Base-by-base conservation (phyloP, 2,329 filamentous ascomycete species). In the Xylariales sp. region DNA sequence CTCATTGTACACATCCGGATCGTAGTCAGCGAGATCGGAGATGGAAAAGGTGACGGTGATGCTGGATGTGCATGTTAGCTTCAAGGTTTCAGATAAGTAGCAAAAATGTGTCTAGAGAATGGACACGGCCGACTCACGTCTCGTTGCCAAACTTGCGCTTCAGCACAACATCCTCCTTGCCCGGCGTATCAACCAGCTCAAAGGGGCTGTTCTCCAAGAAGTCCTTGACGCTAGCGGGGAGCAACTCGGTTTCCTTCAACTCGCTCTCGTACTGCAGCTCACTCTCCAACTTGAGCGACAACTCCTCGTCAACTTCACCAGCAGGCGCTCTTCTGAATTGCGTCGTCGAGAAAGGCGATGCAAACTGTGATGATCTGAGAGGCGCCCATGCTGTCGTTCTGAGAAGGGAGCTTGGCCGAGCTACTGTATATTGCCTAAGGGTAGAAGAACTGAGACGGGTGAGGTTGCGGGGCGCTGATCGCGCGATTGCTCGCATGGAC, bases 181-280 rank as follows among this genome's bases (percentile, higher is more conserved):
- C 93, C 20, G 84, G 74, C 22, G 75, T 80, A 65, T 98, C 93
- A 57, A 87, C 73, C 47, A 93, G 76, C 74, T 91, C 75, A 66
- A 89, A 98, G 29, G 84, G 78, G 59, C 84, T 83, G 69, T 88
- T 91, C 60, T 91, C 82, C 35, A 96, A 69, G 67, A 94, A 96
- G 63, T 93, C 87, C 69, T 88, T 84, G 64, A 96, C 78, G 62
- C 83, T 86, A 49, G 81, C 75, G 29, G 88, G 84, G 51, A 86
- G 68, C 50, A 86, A 78, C 57, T 87, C 80, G 47, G 78, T 74
- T 51, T 83, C 75, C 66, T 84, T 83, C 66, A 89, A 82, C 59
- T 90, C 83, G 57, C 81, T 79, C 76, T 97, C 93, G 59, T 95
- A 82, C 63, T 81, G 70, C 51, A 94, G 74, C 71, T 95, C 90